A percentile compares a stretch with the other conserved stretches of the same genome.
These are phyloP conservation scores for Solanum peruvianum DNA, from an alignment of 257 asterid species.

Conservation along the genomic window DNA sequence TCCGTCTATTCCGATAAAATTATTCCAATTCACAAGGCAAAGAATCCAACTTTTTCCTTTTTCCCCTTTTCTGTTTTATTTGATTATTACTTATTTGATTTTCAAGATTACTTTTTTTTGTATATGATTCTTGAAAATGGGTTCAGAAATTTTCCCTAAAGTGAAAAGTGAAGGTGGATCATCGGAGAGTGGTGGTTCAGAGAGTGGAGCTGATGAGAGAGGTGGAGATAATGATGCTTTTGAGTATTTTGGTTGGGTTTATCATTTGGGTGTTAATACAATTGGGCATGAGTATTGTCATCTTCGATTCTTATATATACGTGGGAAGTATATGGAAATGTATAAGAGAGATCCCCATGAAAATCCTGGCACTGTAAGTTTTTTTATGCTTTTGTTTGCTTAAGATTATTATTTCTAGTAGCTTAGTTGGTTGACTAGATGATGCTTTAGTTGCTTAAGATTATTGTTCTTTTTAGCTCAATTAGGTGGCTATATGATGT, in stretches of 20 bases:
- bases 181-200: conserved; percentile 41
- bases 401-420: not conserved
- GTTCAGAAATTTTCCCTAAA: conserved; percentile 11
- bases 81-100: not conserved
- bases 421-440: not conserved
- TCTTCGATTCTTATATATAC: conserved; percentile 49
- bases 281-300: conserved; percentile 73
- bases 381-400: not conserved
- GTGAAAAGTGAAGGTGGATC: conserved; percentile 23
- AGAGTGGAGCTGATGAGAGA: conserved; percentile 38
- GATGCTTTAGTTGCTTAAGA: not conserved
- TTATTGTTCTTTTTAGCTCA: not conserved
- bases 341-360: conserved; percentile 68
- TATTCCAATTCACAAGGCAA: not conserved
- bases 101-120: not conserved
- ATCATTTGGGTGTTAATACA: conserved; percentile 65
- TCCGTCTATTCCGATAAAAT: not conserved
- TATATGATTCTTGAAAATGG: not conserved
- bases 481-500: not conserved
- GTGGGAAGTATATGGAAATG: conserved; percentile 62
- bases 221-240: conserved; percentile 17
- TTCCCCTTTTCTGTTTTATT: not conserved
- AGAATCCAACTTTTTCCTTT: not conserved
- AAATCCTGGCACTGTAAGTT: conserved; percentile 54
- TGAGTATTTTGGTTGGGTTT: conserved; percentile 73